Conservation (phyloP, 148 eudicot species). For the Salicornia ramosissima region DNA sequence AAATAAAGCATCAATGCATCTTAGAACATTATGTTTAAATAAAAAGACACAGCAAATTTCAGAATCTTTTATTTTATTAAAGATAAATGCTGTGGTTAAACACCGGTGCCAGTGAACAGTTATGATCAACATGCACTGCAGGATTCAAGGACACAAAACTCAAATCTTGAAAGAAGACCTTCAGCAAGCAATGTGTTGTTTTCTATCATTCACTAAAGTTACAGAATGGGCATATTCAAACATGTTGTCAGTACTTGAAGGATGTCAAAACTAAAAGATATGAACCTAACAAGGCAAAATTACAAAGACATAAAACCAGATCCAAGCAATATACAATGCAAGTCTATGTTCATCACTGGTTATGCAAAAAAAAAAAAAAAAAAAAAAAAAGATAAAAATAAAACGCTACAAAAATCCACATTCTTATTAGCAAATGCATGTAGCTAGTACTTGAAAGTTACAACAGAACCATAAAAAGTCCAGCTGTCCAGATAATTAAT, state of each 20-base stretch:
- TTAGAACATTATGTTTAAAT: background rate
- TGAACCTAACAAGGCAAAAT: background rate
- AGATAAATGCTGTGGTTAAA: background rate
- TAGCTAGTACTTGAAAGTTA: too few species aligned
- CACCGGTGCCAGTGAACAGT: background rate
- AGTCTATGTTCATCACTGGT: too few species aligned
- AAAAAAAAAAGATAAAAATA: background rate
- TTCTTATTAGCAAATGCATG: background rate
- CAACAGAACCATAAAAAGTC: background rate
- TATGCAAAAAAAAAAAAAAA: too few species aligned
- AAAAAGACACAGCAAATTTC: background rate
- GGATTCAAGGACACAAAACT: background rate
- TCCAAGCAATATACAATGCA: background rate
- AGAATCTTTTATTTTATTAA: background rate
- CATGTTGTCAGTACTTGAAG: background rate
- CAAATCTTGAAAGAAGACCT: background rate
- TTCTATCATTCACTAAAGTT: background rate
- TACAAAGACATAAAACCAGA: background rate
- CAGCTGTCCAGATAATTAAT: background rate
- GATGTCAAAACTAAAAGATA: background rate
- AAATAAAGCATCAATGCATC: background rate
- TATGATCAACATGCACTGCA: background rate
- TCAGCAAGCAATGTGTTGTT: background rate
- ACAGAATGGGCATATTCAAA: background rate
- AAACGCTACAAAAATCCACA: background rate